A percentile compares a stretch with the other conserved stretches of the same genome.
Evolutionary conservation across 306 rosid species (phyloP).

Genomic region (Datisca glomerata): DNA sequence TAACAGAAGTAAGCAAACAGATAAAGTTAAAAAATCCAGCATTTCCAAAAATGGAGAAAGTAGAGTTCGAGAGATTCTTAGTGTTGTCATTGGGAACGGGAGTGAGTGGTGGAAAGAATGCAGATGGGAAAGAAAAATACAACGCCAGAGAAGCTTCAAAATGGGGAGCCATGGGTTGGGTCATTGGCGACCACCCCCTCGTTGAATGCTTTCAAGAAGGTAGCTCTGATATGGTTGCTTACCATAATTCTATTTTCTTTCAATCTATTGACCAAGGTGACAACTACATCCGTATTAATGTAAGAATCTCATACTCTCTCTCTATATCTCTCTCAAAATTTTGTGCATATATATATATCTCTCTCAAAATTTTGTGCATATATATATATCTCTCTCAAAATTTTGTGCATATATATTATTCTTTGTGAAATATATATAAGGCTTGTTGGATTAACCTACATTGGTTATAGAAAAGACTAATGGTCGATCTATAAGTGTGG

Average conservation of each 20-base stretch:
- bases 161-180: conserved; percentile 31
- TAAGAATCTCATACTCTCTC: too few species aligned
- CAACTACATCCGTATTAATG: conserved; percentile 31
- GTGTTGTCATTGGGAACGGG: conserved; percentile 43
- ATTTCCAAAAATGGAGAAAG: neutral
- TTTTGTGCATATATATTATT: too few species aligned
- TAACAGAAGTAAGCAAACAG: conserved; percentile 29
- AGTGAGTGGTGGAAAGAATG: too few species aligned
- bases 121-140: conserved; percentile 24
- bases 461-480: too few species aligned
- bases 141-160: conserved; percentile 24
- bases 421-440: too few species aligned
- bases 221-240: conserved; percentile 29
- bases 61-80: conserved; percentile 23
- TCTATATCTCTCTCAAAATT: too few species aligned
- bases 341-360: too few species aligned
- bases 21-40: conserved; percentile 15
- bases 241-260: conserved; percentile 24
- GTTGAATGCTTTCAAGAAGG: conserved; percentile 24
- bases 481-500: too few species aligned
- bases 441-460: too few species aligned
- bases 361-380: too few species aligned
- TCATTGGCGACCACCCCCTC: conserved; percentile 27
- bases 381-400: too few species aligned
- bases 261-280: conserved; percentile 22